These are phyloP conservation scores for Phytophthora hybrid DNA, from an alignment of 352 stramenopile species.

Conservation along the genomic window DNA sequence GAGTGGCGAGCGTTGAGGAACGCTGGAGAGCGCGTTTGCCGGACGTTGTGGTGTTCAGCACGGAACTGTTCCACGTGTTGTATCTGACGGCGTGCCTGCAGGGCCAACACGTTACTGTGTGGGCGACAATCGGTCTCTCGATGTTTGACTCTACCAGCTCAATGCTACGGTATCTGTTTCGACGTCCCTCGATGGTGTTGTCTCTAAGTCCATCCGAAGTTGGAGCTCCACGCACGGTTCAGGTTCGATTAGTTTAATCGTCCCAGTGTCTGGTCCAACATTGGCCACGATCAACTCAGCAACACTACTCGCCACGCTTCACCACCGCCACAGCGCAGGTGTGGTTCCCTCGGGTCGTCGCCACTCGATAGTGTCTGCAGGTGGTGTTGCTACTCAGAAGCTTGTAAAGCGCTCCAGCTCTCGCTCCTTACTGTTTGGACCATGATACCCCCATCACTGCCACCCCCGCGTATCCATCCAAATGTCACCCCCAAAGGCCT, in stretches of 20 bases:
- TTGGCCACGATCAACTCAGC: background rate
- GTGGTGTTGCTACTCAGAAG: background rate
- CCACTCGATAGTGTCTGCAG: background rate
- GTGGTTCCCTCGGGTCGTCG: background rate
- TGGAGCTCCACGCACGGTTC: background rate
- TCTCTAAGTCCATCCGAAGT: background rate
- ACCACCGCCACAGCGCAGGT: background rate
- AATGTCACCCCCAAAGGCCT: background rate
- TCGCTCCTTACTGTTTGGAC: background rate
- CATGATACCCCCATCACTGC: background rate
- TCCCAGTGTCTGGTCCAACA: background rate
- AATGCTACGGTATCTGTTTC: slow-evolving; percentile 3
- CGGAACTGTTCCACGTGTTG: slow-evolving; percentile 34
- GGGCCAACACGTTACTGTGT: slow-evolving; percentile 7
- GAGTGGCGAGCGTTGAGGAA: background rate
- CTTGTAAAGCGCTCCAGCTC: background rate
- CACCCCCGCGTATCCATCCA: background rate
- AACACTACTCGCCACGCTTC: background rate
- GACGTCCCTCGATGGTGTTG: background rate
- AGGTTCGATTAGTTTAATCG: background rate
- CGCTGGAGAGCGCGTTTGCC: slow-evolving; percentile 26
- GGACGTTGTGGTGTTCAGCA: slow-evolving; percentile 32
- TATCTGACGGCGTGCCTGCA: slow-evolving; percentile 31
- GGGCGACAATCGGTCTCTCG: slow-evolving; percentile 15
- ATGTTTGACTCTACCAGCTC: slow-evolving; percentile 7